Conservation (phyloP, 108 stramenopile species). For the Aurantiochytrium sp. region DNA sequence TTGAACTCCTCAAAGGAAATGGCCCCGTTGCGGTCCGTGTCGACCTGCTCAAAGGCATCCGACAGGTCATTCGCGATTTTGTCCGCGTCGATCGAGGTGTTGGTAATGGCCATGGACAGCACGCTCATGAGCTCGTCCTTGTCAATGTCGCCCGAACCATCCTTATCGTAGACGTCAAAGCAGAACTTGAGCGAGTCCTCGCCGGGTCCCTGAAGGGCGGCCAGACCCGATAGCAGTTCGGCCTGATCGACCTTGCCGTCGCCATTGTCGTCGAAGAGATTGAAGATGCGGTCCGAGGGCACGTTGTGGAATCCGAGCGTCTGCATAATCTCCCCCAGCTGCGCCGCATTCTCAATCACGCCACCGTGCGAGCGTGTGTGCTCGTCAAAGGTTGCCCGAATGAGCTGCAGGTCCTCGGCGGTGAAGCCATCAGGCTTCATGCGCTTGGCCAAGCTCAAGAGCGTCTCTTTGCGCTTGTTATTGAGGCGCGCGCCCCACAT, state of each 20-base stretch:
- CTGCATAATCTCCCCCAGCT: neutral
- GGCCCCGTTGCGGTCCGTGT: constrained; percentile 24
- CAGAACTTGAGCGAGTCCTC: constrained; percentile 76
- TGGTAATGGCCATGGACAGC: neutral
- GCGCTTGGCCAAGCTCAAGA: neutral
- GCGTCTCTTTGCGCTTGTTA: neutral
- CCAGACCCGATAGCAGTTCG: constrained; percentile 30
- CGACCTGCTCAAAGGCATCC: constrained; percentile 17
- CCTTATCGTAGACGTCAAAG: constrained; percentile 67
- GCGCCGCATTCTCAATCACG: neutral
- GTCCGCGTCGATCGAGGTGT: constrained; percentile 5
- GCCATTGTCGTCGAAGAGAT: constrained; percentile 24
- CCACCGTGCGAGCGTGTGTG: neutral
- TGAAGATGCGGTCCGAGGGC: neutral
- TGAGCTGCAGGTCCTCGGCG: neutral
- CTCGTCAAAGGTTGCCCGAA: neutral
- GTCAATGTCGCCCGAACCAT: constrained; percentile 61
- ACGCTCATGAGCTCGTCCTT: neutral
- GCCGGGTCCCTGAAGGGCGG: neutral
- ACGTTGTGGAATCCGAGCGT: neutral
- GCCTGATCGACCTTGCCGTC: neutral
- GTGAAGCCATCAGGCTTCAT: neutral
- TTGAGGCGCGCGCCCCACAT: constrained; percentile 4
- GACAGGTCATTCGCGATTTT: neutral
- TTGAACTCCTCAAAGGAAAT: constrained; percentile 36